Evolutionary conservation across 495 filamentous ascomycete species (phyloP), one percentile per base, ranked within the genome.

Genomic region (Trichoderma gamsii): DNA sequence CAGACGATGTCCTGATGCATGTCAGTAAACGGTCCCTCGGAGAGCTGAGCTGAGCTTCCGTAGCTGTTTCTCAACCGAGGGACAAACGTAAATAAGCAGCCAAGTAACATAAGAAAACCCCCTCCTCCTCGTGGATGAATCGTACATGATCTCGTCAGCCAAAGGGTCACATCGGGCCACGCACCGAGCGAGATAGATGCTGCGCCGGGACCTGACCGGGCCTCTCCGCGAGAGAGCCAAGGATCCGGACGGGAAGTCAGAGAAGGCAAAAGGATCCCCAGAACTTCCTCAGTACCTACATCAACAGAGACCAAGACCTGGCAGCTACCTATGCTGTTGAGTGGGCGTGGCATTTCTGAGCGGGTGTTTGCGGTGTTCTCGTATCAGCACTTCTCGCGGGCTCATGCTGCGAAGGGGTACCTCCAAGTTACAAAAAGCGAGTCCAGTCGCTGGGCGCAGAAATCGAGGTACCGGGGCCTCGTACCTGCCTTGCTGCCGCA

Each of bases 401-500:
- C 35, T 38, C 5, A 38, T 38, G 8, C 5, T 38, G 29, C 29
- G 29, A 29, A 29, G 29, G 4, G 4, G 29, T 29, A 29, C 29
- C 29, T 1, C 29, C 29, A 29, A 29, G 29, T 29, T 29, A 29
- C 29, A 29, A 4, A 29, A 4, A 51, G 6, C 46, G 15, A 7
- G n/a, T 18, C 49, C 4, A 56, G 51, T 16, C 43, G 43, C 13
- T 49, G 11, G 51, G 51, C 11, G 23, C 5, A 59, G 51, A 29
- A 29, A 23, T 13, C 2, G 13, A 35, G 56, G 27, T 61, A 32
- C 56, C 25, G 12, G 23, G 56, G 16, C 56, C 2, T 29, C 56
- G 56, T 56, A 56, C 51, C 51, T 64, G 27, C 61, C 29, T 64
- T 29, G 35, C 63, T 65, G n/a, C 63, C 23, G 63, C 63, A 41